Conservation (phyloP, 2,329 filamentous ascomycete genomes). For the Plectosphaerella plurivora region DNA sequence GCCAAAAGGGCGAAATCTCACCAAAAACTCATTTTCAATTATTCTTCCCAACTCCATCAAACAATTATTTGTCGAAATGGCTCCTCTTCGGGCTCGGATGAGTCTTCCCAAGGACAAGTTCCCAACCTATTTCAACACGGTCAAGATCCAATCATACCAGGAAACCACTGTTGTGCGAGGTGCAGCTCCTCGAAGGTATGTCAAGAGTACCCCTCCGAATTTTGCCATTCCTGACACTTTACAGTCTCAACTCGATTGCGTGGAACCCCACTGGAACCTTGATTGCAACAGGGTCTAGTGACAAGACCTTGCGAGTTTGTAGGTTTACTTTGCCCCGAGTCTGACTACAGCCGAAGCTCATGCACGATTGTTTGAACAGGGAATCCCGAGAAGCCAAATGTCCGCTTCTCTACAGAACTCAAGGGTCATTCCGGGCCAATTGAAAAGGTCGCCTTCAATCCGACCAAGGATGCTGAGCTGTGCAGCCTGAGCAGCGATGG, state of each 20-base stretch:
- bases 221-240: constrained; percentile 9
- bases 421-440: constrained; percentile 62
- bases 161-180: constrained; percentile 52
- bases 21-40: too few relatives aligned
- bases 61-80: constrained; percentile 22
- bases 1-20: too few relatives aligned
- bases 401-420: constrained; percentile 72
- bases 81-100: constrained; percentile 41
- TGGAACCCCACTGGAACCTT: constrained; percentile 86
- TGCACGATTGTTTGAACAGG: constrained; percentile 28
- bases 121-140: constrained; percentile 57
- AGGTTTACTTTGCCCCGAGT: constrained; percentile 20
- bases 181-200: constrained; percentile 50
- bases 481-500: constrained; percentile 72
- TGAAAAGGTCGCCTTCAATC: constrained; percentile 76
- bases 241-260: constrained; percentile 70
- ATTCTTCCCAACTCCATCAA: too few relatives aligned
- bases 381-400: constrained; percentile 73
- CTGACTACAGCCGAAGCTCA: background rate
- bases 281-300: constrained; percentile 74
- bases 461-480: constrained; percentile 70
- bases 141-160: constrained; percentile 69
- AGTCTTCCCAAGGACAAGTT: constrained; percentile 68
- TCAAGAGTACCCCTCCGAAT: constrained; percentile 1
- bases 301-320: constrained; percentile 71